Percentiles rank a stretch among this genome's conserved stretches.
Evolutionary conservation across 108 stramenopile species (phyloP).

Genomic region (Skeletonema grethae): DNA sequence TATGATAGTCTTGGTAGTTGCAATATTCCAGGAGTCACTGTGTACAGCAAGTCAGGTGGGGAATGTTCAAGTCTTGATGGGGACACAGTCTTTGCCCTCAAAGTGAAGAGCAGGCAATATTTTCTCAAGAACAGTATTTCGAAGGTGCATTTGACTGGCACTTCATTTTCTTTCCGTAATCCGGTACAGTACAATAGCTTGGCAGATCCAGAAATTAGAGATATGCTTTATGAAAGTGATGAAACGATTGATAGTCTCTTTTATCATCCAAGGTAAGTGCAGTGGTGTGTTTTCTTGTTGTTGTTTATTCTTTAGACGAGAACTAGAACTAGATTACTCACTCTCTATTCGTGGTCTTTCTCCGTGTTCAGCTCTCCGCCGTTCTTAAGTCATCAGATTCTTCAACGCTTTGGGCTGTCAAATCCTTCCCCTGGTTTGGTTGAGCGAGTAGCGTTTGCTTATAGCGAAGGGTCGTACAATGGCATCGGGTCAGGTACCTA

Average conservation of each 20-base stretch:
- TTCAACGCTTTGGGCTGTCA: constrained; percentile 55
- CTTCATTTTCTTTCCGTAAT: constrained; percentile 36
- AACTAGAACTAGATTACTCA: no score
- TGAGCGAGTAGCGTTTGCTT: constrained; percentile 47
- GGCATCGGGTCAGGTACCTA: constrained; percentile 41
- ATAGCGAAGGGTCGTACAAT: constrained; percentile 34
- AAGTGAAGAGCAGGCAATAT: background rate
- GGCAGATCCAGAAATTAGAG: constrained; percentile 30
- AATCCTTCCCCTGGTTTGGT: constrained; percentile 66
- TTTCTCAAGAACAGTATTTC: constrained; percentile 26
- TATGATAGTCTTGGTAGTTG: constrained; percentile 17
- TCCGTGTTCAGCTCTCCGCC: constrained; percentile 43
- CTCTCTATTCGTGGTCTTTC: no score
- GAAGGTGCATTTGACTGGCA: constrained; percentile 14
- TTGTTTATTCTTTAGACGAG: no score
- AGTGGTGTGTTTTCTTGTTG: no score
- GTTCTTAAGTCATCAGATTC: constrained; percentile 54
- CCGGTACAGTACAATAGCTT: constrained; percentile 39
- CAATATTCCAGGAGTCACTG: constrained; percentile 15
- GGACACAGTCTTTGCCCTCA: constrained; percentile 15
- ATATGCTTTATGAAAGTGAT: constrained; percentile 49
- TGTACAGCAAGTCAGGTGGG: constrained; percentile 11
- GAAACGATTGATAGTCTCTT: constrained; percentile 46
- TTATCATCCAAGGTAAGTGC: constrained; percentile 34
- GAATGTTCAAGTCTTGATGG: background rate